phyloP scores from a whole-genome alignment of 208 protist genomes.

The Plasmodiophora brassicae region DNA sequence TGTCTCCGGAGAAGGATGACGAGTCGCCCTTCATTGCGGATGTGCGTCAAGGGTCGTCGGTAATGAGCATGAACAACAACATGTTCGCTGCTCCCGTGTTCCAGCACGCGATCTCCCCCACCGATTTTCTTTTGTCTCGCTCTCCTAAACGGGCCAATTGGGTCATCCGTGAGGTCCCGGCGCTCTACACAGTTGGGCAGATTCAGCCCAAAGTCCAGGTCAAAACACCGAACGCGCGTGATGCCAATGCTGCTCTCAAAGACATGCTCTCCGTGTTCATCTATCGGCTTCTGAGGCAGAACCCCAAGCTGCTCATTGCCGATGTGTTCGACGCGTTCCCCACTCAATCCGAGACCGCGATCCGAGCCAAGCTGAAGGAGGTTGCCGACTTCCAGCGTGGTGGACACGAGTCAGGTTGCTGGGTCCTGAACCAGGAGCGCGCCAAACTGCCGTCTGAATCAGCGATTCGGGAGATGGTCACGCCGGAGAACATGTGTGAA shows the following conservation, averaged over 20 bases:
- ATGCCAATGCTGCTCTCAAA: constrained; percentile 9
- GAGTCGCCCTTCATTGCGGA: constrained; percentile 18
- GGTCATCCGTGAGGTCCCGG: neutral
- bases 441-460: neutral
- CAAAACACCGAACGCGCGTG: constrained; percentile 5
- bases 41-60: neutral
- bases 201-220: constrained; percentile 29
- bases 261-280: constrained; percentile 29
- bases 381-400: constrained; percentile 21
- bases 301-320: constrained; percentile 18
- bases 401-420: constrained; percentile 24
- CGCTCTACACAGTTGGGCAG: neutral
- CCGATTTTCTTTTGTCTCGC: neutral
- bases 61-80: neutral
- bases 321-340: constrained; percentile 30
- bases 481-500: constrained; percentile 28
- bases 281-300: neutral
- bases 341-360: constrained; percentile 10
- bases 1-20: constrained; percentile 16
- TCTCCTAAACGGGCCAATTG: neutral
- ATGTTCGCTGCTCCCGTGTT: constrained; percentile 21
- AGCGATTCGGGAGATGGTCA: constrained; percentile 25
- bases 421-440: constrained; percentile 9
- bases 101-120: neutral
- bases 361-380: constrained; percentile 24